phyloP scores from a whole-genome alignment of 306 rosid species.

The Arachis stenosperma region DNA sequence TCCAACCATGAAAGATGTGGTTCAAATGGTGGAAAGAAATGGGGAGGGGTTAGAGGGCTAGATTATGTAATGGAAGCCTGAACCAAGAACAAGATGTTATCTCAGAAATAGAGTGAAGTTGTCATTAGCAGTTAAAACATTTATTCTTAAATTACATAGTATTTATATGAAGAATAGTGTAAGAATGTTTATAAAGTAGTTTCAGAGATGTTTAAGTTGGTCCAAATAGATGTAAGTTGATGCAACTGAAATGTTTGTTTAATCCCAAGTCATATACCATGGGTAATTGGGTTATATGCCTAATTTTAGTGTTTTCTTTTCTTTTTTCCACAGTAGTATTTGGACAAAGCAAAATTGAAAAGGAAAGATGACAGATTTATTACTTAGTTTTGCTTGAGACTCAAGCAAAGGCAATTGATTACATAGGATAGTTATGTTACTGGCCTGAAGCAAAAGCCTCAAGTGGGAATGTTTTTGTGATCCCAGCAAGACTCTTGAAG shows the following conservation, averaged over 20 bases:
- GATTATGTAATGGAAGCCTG: background rate
- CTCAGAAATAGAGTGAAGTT: slow-evolving; percentile 35
- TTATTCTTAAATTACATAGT: too few species aligned
- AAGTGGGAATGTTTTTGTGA: slow-evolving; percentile 84
- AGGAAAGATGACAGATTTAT: slow-evolving; percentile 9
- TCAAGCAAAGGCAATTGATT: background rate
- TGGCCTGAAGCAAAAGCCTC: slow-evolving; percentile 92
- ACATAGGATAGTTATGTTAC: slow-evolving; percentile 32
- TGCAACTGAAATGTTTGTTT: too few species aligned
- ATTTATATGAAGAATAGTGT: background rate
- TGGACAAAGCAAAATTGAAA: background rate
- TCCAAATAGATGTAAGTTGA: background rate
- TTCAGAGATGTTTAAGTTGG: background rate
- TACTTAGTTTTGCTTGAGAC: background rate
- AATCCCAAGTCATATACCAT: too few species aligned
- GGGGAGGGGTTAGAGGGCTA: slow-evolving; percentile 21
- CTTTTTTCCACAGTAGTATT: too few species aligned
- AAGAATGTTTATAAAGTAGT: background rate
- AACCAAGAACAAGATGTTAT: slow-evolving; percentile 18
- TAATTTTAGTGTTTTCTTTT: too few species aligned
- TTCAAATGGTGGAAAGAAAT: slow-evolving; percentile 42
- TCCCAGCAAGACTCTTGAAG: slow-evolving; percentile 93
- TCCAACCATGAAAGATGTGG: slow-evolving; percentile 44
- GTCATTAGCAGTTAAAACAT: background rate
- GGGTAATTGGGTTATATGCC: too few species aligned